A percentile compares a stretch with the other conserved stretches of the same genome.
Conservation (phyloP, 805 yeast species). For the Torulaspora quercuum region DNA sequence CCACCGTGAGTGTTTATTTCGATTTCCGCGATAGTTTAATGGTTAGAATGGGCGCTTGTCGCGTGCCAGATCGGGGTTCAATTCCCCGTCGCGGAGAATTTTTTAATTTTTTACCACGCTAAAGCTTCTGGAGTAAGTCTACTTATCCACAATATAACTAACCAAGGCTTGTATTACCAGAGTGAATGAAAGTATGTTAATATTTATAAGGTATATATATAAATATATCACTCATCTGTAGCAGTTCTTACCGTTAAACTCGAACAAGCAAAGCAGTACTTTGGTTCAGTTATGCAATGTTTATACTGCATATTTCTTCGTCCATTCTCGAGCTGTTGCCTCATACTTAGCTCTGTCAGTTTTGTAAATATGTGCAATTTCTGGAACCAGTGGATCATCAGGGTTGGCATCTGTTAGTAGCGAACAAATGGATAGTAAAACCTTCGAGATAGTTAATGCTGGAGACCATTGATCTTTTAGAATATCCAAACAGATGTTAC, state of each 20-base stretch:
- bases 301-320: slow-evolving; percentile 92
- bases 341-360: slow-evolving; percentile 92
- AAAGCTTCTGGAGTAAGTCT: too few species aligned
- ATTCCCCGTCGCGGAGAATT: slow-evolving; percentile 21
- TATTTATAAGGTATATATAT: slow-evolving; percentile 11
- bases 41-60: slow-evolving; percentile 21
- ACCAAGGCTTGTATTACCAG: too few species aligned
- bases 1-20: slow-evolving; percentile 47
- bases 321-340: slow-evolving; percentile 98
- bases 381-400: slow-evolving; percentile 98
- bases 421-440: slow-evolving; percentile 89
- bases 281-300: too few species aligned
- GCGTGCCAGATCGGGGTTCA: slow-evolving; percentile 22
- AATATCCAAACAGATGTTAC: slow-evolving; percentile 94
- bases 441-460: slow-evolving; percentile 93
- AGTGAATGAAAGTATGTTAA: slow-evolving; percentile 4
- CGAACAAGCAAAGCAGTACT: too few species aligned
- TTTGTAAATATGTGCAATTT: slow-evolving; percentile 94
- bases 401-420: slow-evolving; percentile 97
- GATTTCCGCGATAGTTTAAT: slow-evolving; percentile 19
- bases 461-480: slow-evolving; percentile 99
- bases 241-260: too few species aligned
- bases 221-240: slow-evolving; percentile 6
- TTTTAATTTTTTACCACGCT: too few species aligned
- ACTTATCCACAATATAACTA: background rate